Conservation (phyloP, 2,329 filamentous ascomycete genomes). For the Beauveria asiatica region DNA sequence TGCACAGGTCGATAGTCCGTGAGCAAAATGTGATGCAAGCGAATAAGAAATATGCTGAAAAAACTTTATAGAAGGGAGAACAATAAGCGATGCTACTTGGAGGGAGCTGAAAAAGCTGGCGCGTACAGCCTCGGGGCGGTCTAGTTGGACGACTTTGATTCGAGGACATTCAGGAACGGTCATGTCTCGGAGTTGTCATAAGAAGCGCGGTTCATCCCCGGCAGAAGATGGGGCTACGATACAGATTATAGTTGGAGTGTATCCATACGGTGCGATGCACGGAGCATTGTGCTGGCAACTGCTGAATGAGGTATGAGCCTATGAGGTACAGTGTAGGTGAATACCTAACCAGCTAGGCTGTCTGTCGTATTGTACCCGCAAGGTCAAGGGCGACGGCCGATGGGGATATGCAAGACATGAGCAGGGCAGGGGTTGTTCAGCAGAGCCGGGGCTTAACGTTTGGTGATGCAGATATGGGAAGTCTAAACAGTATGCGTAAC, state of each 20-base stretch:
- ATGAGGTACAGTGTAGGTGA: too few relatives aligned
- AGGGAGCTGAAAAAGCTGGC: not conserved
- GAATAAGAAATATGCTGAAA: not conserved
- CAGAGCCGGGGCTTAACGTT: not conserved
- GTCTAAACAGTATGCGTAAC: too few relatives aligned
- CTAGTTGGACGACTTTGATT: too few relatives aligned
- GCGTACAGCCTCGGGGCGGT: not conserved
- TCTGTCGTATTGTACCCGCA: too few relatives aligned
- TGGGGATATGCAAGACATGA: not conserved
- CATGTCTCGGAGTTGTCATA: too few relatives aligned
- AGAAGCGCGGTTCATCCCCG: too few relatives aligned
- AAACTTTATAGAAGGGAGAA: not conserved
- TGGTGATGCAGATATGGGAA: not conserved
- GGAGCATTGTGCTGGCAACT: not conserved
- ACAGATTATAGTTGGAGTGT: not conserved
- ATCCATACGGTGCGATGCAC: not conserved
- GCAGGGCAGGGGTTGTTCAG: not conserved
- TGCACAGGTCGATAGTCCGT: not conserved
- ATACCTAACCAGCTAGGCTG: too few relatives aligned
- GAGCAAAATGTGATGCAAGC: not conserved
- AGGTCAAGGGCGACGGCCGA: not conserved
- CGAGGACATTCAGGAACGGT: too few relatives aligned
- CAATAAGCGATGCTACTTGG: not conserved
- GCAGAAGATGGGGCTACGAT: too few relatives aligned
- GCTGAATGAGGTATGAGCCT: not conserved